Evolutionary conservation across 78 protist genomes (phyloP), one percentile per base, ranked within the genome.

Genomic region (Dictyostelium intermedium): DNA sequence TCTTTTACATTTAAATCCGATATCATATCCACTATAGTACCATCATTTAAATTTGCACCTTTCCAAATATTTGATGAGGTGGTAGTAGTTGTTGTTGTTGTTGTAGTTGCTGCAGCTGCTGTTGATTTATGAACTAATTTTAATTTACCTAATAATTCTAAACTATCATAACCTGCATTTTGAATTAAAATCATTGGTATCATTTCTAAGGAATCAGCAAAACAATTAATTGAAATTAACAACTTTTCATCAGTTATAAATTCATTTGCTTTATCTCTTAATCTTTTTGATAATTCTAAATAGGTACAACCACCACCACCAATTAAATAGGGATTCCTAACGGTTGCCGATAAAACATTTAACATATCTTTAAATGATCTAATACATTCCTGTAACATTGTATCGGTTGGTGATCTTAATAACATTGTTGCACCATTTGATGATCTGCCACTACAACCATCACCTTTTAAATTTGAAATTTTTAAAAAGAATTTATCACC

Each of bases 241-340:
- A 89, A 9, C 70, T 89, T 89, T n/a, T 37, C 43, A 63, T 87
- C 83, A 4, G 66, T 13, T n/a, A 78, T 43, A 25, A 27, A n/a
- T 5, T 16, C 7, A 25, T 56, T 76, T 34, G 69, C 34, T 61
- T 63, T 77, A 37, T 18, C 18, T 78, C 84, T 78, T 80, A 89
- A 13, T 66, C 47, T 53, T 25, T 89, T 89, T 10, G 86, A 53
- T 23, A 89, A 39, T 10, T 89, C 83, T 9, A 89, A 8, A 34
- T 80, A 89, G 2, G 45, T 14, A 69, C 87, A 89, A 79, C 93
- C 93, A 14, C 93, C 93, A 47, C 93, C 93, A 80, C 93, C 93
- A 80, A 89, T 80, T 25, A 78, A 27, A 80, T 20, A 80, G 5
- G 93, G 93, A 45, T 89, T 89, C 8, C 84, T 79, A 20, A 89